A percentile compares a stretch with the other conserved stretches of the same genome.
phyloP scores from a whole-genome alignment of 164 flowering plant species.

The Houttuynia cordata region DNA sequence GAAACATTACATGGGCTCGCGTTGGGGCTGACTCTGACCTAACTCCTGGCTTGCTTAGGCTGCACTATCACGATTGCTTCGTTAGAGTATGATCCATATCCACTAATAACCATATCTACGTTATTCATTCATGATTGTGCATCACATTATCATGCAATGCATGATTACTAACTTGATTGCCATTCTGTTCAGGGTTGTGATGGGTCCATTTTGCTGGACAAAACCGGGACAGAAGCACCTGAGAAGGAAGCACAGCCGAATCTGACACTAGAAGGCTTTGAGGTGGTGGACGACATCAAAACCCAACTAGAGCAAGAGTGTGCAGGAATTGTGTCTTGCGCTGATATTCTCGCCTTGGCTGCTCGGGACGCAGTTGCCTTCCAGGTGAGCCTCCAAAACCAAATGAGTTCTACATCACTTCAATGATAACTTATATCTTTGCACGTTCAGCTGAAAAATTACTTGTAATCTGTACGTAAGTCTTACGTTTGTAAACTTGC shows the following conservation, averaged over 20 bases:
- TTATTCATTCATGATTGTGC: too few species aligned
- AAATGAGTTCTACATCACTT: too few species aligned
- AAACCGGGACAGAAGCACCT: neutral
- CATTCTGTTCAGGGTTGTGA: conserved; percentile 4
- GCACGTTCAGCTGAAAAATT: too few species aligned
- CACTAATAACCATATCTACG: conserved; percentile 5
- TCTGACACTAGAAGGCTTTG: conserved; percentile 11
- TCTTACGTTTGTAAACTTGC: too few species aligned
- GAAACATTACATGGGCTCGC: conserved; percentile 10
- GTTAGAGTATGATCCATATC: conserved; percentile 12
- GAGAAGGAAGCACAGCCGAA: conserved; percentile 22
- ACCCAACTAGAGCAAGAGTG: conserved; percentile 8
- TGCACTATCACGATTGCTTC: conserved; percentile 22
- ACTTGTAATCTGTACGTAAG: too few species aligned
- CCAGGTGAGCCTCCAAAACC: conserved; percentile 3
- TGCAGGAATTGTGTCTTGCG: conserved; percentile 17
- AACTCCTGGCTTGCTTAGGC: conserved; percentile 11
- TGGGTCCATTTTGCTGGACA: conserved; percentile 11
- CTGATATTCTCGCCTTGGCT: conserved; percentile 19
- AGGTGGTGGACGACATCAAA: conserved; percentile 16
- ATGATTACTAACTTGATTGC: neutral
- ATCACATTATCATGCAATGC: too few species aligned
- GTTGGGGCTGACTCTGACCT: conserved; percentile 7
- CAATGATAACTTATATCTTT: too few species aligned
- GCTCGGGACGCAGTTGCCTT: conserved; percentile 19